A percentile compares a stretch with the other conserved stretches of the same genome.
phyloP scores from a whole-genome alignment of 306 rosid species.

The Heteromeles arbutifolia region DNA sequence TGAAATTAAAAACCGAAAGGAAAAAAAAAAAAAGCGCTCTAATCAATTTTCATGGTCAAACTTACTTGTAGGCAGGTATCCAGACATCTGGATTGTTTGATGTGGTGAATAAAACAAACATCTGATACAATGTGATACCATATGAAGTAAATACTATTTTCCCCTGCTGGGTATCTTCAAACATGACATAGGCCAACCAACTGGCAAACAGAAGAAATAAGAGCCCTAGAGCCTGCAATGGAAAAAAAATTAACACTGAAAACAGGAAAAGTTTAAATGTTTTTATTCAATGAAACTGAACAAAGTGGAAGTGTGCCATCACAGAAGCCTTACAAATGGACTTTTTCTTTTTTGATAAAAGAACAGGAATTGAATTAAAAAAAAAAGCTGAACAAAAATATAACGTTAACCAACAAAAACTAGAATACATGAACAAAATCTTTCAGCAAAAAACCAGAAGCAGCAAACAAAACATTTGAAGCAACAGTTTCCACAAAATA shows the following conservation, averaged over 20 bases:
- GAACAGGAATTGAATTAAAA: neutral
- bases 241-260: neutral
- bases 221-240: conserved; percentile 78
- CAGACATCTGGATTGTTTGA: conserved; percentile 97
- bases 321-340: neutral
- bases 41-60: conserved; percentile 13
- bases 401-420: neutral
- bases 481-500: neutral
- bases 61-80: conserved; percentile 99
- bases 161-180: conserved; percentile 91
- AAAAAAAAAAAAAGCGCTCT: neutral
- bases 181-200: conserved; percentile 92
- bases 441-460: neutral
- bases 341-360: neutral
- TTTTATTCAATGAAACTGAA: neutral
- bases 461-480: neutral
- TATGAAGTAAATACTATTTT: conserved; percentile 70
- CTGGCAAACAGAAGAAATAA: conserved; percentile 88
- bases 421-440: neutral
- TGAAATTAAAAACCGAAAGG: neutral
- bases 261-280: conserved; percentile 1
- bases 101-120: conserved; percentile 82
- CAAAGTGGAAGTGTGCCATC: neutral
- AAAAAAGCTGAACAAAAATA: neutral
- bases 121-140: conserved; percentile 70